Evolutionary conservation across 495 filamentous ascomycete genomes (phyloP).

Genomic region (Cercophora newfieldiana): DNA sequence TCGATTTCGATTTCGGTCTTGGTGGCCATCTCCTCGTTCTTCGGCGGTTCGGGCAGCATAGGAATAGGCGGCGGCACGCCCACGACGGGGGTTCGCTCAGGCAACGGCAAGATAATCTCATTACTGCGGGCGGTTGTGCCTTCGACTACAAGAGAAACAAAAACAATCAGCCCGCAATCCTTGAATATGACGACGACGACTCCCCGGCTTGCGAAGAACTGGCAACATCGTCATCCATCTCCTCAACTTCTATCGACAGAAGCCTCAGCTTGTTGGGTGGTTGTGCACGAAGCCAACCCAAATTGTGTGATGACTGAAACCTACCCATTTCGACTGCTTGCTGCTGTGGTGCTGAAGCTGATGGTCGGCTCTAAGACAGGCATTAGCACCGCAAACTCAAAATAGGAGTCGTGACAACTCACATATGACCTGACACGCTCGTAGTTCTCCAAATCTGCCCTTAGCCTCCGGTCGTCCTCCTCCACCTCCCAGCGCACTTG

Average conservation of each 20-base stretch:
- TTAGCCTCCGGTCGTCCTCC: constrained; percentile 50
- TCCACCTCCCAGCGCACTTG: constrained; percentile 64
- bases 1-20: background rate
- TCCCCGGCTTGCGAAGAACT: background rate
- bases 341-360: constrained; percentile 11
- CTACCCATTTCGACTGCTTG: constrained; percentile 29
- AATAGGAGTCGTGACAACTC: constrained; percentile 17
- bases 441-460: constrained; percentile 43
- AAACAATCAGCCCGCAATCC: constrained; percentile 35
- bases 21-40: background rate
- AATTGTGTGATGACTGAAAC: constrained; percentile 14
- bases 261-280: background rate
- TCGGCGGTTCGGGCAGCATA: constrained; percentile 1
- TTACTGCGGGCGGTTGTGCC: constrained; percentile 27
- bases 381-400: background rate
- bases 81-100: constrained; percentile 3
- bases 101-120: constrained; percentile 36
- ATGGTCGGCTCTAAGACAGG: constrained; percentile 12
- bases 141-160: constrained; percentile 37
- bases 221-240: constrained; percentile 12
- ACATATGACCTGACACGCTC: constrained; percentile 46
- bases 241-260: constrained; percentile 19
- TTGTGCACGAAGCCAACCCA: constrained; percentile 8
- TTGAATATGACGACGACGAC: background rate
- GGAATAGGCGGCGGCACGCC: constrained; percentile 9